Evolutionary conservation across 2,329 filamentous ascomycete species (phyloP).

Genomic region (Penicillium sp.): DNA sequence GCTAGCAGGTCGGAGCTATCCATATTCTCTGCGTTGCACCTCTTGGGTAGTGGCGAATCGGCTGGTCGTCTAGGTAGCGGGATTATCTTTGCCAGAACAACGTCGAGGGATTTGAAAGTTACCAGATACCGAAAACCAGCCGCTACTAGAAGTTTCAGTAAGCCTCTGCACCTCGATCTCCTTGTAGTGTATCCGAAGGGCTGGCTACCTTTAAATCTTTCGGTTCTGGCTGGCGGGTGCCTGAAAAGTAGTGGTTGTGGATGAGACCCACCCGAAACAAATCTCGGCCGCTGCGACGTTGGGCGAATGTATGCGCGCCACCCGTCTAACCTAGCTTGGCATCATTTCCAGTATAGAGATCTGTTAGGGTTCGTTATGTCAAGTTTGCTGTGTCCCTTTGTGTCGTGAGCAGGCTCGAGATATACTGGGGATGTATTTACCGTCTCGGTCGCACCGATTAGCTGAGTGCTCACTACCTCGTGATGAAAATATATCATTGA

Average conservation of each 20-base stretch:
- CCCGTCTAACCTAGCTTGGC: not conserved
- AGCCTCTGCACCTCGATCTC: too few relatives aligned
- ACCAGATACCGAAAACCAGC: not conserved
- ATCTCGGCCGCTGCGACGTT: not conserved
- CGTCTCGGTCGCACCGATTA: too few relatives aligned
- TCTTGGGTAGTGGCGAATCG: not conserved
- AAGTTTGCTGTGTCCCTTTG: too few relatives aligned
- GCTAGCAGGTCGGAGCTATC: conserved; percentile 22
- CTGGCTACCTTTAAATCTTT: not conserved
- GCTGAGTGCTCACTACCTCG: too few relatives aligned
- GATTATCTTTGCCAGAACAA: not conserved
- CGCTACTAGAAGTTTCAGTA: too few relatives aligned
- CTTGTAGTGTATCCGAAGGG: not conserved
- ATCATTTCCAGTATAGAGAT: not conserved
- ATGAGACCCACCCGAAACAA: not conserved
- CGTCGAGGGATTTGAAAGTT: not conserved
- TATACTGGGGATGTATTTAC: too few relatives aligned
- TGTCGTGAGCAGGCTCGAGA: too few relatives aligned
- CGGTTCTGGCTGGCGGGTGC: not conserved
- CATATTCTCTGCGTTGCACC: conserved; percentile 15
- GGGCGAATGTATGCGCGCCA: not conserved
- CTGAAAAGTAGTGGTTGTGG: not conserved
- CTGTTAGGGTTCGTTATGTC: too few relatives aligned
- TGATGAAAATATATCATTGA: too few relatives aligned
- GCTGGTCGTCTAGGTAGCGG: not conserved